Evolutionary conservation across 768 basidiomycete genomes (phyloP).

Genomic region (Phylloporus arenicola): DNA sequence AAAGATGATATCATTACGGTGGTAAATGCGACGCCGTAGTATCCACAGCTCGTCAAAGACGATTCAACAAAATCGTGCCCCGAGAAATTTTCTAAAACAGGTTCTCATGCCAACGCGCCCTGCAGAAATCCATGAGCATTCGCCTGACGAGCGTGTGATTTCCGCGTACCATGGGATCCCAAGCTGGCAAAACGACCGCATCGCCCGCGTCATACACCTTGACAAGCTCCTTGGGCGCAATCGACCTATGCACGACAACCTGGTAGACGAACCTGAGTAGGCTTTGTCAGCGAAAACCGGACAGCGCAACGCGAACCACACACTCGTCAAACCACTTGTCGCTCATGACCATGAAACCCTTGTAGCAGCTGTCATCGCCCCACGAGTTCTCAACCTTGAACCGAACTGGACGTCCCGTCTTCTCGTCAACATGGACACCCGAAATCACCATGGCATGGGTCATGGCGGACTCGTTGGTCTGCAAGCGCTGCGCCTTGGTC

Average conservation of each 20-base stretch:
- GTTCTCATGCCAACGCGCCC: constrained; percentile 23
- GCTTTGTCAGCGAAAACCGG: constrained; percentile 1
- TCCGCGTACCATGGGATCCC: constrained; percentile 52
- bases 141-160: not conserved
- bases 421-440: constrained; percentile 78
- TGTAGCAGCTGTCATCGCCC: constrained; percentile 71
- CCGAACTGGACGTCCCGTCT: constrained; percentile 66
- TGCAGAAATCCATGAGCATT: constrained; percentile 1
- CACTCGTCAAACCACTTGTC: constrained; percentile 90
- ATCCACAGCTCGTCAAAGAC: not conserved
- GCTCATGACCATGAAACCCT: constrained; percentile 91
- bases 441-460: constrained; percentile 89
- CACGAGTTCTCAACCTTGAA: constrained; percentile 98
- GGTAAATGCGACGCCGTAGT: not conserved
- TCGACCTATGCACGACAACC: constrained; percentile 76
- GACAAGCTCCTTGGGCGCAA: constrained; percentile 78
- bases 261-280: constrained; percentile 78
- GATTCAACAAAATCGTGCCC: too few relatives aligned
- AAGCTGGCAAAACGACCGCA: constrained; percentile 67
- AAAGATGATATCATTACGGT: not conserved
- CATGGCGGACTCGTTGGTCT: constrained; percentile 82
- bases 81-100: too few relatives aligned
- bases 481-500: constrained; percentile 80
- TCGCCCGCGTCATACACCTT: constrained; percentile 71
- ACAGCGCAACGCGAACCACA: constrained; percentile 26